phyloP scores from a whole-genome alignment of 2,329 filamentous ascomycete species.

The Neopestalotiopsis sp. region DNA sequence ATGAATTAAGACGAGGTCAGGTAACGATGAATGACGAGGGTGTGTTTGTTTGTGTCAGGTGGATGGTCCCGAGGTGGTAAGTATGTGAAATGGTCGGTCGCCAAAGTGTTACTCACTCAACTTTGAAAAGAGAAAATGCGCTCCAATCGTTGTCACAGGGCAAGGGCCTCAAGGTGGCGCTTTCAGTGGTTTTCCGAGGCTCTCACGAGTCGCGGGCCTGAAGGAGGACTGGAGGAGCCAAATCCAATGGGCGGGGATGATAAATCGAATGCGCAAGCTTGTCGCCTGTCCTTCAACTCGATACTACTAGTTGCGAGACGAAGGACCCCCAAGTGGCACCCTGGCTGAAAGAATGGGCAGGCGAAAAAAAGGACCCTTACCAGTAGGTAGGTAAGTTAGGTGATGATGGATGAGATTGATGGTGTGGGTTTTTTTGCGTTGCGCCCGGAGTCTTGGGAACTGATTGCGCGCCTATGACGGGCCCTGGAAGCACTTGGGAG shows the following conservation, averaged over 20 bases:
- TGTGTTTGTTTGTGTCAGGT: neutral
- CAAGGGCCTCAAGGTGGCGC: neutral
- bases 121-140: neutral
- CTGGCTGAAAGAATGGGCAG: neutral
- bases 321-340: neutral
- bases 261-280: neutral
- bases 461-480: conserved; percentile 3
- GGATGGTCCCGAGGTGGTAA: neutral
- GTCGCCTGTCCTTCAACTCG: neutral
- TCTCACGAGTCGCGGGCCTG: neutral
- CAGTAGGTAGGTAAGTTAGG: neutral
- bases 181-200: conserved; percentile 1
- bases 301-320: neutral
- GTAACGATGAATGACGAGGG: neutral
- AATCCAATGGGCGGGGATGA: neutral
- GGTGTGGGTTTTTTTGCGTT: neutral
- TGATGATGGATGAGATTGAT: conserved; percentile 5
- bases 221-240: neutral
- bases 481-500: conserved; percentile 2
- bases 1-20: neutral
- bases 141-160: neutral
- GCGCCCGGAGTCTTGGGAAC: conserved; percentile 11
- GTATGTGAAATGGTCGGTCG: neutral
- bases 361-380: no score
- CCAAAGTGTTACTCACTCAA: neutral